Evolutionary conservation across 73 alveolate species (phyloP).

Genomic region (Stentor coeruleus): DNA sequence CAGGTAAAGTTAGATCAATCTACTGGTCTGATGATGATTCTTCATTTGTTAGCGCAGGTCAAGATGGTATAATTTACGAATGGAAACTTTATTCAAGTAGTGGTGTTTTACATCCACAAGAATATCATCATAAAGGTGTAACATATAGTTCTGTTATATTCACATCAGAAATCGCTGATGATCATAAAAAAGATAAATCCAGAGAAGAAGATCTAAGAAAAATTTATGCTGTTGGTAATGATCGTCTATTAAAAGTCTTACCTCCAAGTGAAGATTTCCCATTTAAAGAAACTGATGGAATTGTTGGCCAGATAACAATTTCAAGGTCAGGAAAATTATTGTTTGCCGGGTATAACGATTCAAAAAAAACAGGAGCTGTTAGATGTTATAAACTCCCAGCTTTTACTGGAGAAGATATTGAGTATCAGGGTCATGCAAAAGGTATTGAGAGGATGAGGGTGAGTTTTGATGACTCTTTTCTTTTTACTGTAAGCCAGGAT

Average conservation of each 20-base stretch:
- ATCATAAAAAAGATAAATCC: conserved; percentile 34
- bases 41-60: conserved; percentile 86
- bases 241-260: conserved; percentile 56
- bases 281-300: conserved; percentile 61
- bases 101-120: conserved; percentile 29
- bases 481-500: conserved; percentile 78
- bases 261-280: conserved; percentile 24
- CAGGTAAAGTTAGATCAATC: conserved; percentile 82
- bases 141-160: conserved; percentile 42
- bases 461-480: conserved; percentile 74
- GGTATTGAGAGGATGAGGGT: conserved; percentile 88
- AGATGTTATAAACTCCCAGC: conserved; percentile 55
- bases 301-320: conserved; percentile 73
- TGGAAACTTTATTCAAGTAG: conserved; percentile 34
- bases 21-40: conserved; percentile 95
- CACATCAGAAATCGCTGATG: conserved; percentile 36
- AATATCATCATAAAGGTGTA: conserved; percentile 63
- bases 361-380: conserved; percentile 38
- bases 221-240: conserved; percentile 80
- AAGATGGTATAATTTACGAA: conserved; percentile 81
- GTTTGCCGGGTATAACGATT: conserved; percentile 92
- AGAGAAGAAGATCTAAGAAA: conserved; percentile 28
- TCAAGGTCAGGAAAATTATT: conserved; percentile 81
- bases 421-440: conserved; percentile 83
- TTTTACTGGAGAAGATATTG: conserved; percentile 49